Conservation (phyloP, 2,329 filamentous ascomycete species). For the Monilinia fructicola region DNA sequence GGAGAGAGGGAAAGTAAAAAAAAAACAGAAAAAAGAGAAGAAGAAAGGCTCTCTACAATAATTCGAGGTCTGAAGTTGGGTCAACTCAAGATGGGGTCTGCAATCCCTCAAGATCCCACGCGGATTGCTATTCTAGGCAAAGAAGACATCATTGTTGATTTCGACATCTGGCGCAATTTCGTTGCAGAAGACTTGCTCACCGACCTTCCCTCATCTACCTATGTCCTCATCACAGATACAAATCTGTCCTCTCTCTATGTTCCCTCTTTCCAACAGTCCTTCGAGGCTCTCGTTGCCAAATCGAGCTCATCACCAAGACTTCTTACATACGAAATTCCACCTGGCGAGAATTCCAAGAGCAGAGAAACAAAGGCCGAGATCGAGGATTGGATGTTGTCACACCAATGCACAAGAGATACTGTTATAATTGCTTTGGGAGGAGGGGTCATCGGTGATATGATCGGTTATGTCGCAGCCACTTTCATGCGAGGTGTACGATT, state of each 20-base stretch:
- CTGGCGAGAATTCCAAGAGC: conserved; percentile 91
- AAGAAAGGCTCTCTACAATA: neutral
- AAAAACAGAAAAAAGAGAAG: neutral
- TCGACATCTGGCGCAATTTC: conserved; percentile 82
- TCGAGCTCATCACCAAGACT: conserved; percentile 59
- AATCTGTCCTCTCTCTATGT: conserved; percentile 83
- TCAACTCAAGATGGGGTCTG: conserved; percentile 33
- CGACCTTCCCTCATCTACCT: conserved; percentile 81
- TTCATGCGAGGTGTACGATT: conserved; percentile 98
- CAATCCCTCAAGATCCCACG: conserved; percentile 45
- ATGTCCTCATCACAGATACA: conserved; percentile 94
- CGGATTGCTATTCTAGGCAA: conserved; percentile 80
- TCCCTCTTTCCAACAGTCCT: conserved; percentile 68
- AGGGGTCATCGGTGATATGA: conserved; percentile 96
- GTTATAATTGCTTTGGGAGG: conserved; percentile 93
- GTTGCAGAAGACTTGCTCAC: conserved; percentile 77
- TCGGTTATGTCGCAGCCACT: conserved; percentile 93
- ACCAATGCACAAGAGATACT: conserved; percentile 91
- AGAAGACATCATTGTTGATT: conserved; percentile 88
- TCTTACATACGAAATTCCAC: conserved; percentile 81
- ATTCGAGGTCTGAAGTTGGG: neutral
- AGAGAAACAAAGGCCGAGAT: conserved; percentile 92
- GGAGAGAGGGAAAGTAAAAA: no score
- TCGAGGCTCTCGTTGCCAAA: conserved; percentile 49
- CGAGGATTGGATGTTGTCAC: conserved; percentile 93